Conservation (phyloP, 2,329 filamentous ascomycete genomes). For the Ophiosphaerella herpotricha region DNA sequence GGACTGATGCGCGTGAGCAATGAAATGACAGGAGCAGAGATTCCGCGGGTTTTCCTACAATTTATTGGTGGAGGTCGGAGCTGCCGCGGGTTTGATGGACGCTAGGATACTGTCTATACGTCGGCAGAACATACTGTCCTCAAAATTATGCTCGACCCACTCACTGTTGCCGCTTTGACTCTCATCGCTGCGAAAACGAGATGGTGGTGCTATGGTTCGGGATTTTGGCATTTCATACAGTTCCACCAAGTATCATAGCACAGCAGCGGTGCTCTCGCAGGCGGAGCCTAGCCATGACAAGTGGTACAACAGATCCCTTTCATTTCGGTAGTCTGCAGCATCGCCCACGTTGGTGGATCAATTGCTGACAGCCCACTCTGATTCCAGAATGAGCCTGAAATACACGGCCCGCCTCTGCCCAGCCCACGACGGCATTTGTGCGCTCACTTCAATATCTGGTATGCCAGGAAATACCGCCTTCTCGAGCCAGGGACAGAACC, state of each 20-base stretch:
- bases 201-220: conserved; percentile 19
- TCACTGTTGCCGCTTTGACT: conserved; percentile 15
- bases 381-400: conserved; percentile 41
- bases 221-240: conserved; percentile 16
- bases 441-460: conserved; percentile 25
- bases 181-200: conserved; percentile 18
- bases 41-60: conserved; percentile 35
- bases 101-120: conserved; percentile 34
- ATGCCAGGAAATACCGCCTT: conserved; percentile 29
- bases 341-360: conserved; percentile 41
- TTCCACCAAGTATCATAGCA: conserved; percentile 25
- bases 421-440: conserved; percentile 29
- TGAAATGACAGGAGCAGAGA: conserved; percentile 44
- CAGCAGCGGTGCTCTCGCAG: conserved; percentile 17
- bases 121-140: conserved; percentile 34
- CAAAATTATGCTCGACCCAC: conserved; percentile 16
- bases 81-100: conserved; percentile 42
- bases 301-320: conserved; percentile 42
- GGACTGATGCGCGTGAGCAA: conserved; percentile 24
- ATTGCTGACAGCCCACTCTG: conserved; percentile 41
- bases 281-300: conserved; percentile 24
- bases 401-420: conserved; percentile 30
- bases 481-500: conserved; percentile 31
- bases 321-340: conserved; percentile 47
- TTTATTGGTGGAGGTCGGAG: conserved; percentile 29